Base-by-base conservation (phyloP, 208 protist genomes). In the Herpetomonas samuelpessoai region DNA sequence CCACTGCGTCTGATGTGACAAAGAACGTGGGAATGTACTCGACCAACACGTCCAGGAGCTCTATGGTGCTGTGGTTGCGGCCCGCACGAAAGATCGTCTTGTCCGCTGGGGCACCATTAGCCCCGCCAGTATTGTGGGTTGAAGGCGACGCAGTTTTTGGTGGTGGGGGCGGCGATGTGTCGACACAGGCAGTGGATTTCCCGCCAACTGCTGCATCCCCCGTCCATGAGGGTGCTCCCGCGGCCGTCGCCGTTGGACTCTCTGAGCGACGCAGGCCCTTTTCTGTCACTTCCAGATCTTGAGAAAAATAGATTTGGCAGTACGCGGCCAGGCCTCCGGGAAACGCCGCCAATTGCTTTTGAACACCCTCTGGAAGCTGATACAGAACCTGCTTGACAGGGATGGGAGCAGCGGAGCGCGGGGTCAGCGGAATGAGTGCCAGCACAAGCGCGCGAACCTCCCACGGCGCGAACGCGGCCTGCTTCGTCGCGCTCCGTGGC, bases 11-110 rank as follows among this genome's bases (percentile, higher is more conserved):
- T 3, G 72, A 60, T 10, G 67, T 39, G 7, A 91, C 74, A 62
- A 83, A 96, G 49, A 87, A 92, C 1, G 89, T 96, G 12, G 89
- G 89, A 39, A 96, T 82, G 58, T 78, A 96, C 24, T 73, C 72
- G 26, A 89, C 78, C 10, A 96, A 57, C 3, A 51, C 68, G 19
- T 90, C 82, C 35, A 96, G 49, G 3, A 91, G 38, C 38, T 89
- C 79, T 29, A 82, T 65, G 4, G 56, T 48, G 27, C 57, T 77
- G n/a, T 63, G 71, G 35, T 6, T 14, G 9, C 14, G 6, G 35
- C 35, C 35, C 9, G 35, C 9, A 41, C 35, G 35, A 6, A 41
- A 14, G 9, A 41, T 14, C 35, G 35, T 6, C 35, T 6, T 14
- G 35, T 6, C 35, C 9, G 35, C 35, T 6, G 35, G 9, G 35